These are phyloP conservation scores for Xylariomycetidae sp. DNA, from an alignment of 2,329 filamentous ascomycete genomes.

Conservation along the genomic window DNA sequence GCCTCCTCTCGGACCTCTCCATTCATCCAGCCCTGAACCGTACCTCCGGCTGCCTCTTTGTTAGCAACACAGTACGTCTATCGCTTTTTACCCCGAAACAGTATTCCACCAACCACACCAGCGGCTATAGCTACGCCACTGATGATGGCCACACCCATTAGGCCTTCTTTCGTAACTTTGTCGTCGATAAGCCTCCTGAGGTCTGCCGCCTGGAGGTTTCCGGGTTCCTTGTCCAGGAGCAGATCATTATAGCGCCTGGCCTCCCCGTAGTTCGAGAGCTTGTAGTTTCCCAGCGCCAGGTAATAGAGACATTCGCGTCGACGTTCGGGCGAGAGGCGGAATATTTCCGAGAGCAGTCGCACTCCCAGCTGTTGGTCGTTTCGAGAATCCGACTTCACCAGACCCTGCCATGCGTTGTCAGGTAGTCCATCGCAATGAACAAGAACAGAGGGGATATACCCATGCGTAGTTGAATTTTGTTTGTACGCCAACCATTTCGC, in stretches of 20 bases:
- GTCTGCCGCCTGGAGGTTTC: constrained; percentile 85
- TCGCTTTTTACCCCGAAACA: constrained; percentile 53
- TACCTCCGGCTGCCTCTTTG: too few species aligned
- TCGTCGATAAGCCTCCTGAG: constrained; percentile 87
- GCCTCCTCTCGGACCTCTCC: too few species aligned
- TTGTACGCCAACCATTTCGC: constrained; percentile 92
- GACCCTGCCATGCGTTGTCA: constrained; percentile 53
- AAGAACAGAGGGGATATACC: constrained; percentile 50
- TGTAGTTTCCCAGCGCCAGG: constrained; percentile 94
- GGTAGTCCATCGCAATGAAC: not conserved
- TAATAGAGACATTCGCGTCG: constrained; percentile 98
- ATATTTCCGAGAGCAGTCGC: constrained; percentile 91
- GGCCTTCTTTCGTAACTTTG: constrained; percentile 88
- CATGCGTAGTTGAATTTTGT: constrained; percentile 99
- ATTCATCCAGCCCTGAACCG: too few species aligned
- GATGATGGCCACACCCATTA: constrained; percentile 92
- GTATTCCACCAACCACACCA: constrained; percentile 83
- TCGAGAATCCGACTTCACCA: constrained; percentile 87
- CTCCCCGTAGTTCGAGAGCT: constrained; percentile 95
- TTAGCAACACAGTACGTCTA: too few species aligned
- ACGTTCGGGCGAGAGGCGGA: constrained; percentile 86
- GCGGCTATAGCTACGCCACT: constrained; percentile 89
- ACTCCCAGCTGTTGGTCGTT: constrained; percentile 91
- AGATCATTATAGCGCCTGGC: constrained; percentile 92
- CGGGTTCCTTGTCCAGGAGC: constrained; percentile 83